Evolutionary conservation across 495 filamentous ascomycete species (phyloP).

Genomic region (Tirmania nivea): DNA sequence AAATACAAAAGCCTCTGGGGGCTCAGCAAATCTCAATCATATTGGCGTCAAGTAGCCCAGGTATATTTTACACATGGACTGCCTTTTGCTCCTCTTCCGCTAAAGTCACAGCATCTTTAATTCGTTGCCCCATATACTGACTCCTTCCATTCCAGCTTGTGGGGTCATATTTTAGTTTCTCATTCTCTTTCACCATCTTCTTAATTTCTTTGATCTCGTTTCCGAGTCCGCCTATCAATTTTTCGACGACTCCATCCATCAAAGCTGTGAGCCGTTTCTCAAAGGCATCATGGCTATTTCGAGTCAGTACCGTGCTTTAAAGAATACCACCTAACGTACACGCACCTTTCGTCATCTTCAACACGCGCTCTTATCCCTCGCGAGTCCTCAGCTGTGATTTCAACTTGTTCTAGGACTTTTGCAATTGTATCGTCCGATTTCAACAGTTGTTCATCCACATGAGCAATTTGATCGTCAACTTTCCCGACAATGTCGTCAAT

Average conservation of each 20-base stretch:
- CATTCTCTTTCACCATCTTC: slow-evolving; percentile 17
- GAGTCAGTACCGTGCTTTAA: background rate
- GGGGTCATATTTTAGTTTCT: slow-evolving; percentile 15
- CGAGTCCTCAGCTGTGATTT: slow-evolving; percentile 18
- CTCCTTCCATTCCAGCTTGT: slow-evolving; percentile 14
- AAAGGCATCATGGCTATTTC: slow-evolving; percentile 18
- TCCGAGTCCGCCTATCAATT: slow-evolving; percentile 19
- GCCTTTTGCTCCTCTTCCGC: slow-evolving; percentile 15
- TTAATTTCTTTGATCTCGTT: slow-evolving; percentile 20
- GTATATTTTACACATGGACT: background rate
- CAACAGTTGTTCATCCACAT: slow-evolving; percentile 5
- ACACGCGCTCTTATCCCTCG: slow-evolving; percentile 17
- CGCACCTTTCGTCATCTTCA: slow-evolving; percentile 17
- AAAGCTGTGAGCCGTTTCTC: slow-evolving; percentile 18
- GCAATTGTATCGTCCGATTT: slow-evolving; percentile 16
- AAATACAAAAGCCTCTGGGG: too few species aligned
- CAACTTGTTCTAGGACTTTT: slow-evolving; percentile 17
- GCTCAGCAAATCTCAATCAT: too few species aligned
- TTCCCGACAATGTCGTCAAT: background rate
- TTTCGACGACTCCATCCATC: slow-evolving; percentile 19
- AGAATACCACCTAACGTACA: background rate
- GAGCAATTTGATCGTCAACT: background rate
- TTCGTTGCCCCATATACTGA: slow-evolving; percentile 12
- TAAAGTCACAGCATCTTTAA: slow-evolving; percentile 13
- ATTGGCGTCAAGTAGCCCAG: too few species aligned